These are phyloP conservation scores for Botrytis galanthina DNA, from an alignment of 2,329 filamentous ascomycete genomes.

Conservation along the genomic window DNA sequence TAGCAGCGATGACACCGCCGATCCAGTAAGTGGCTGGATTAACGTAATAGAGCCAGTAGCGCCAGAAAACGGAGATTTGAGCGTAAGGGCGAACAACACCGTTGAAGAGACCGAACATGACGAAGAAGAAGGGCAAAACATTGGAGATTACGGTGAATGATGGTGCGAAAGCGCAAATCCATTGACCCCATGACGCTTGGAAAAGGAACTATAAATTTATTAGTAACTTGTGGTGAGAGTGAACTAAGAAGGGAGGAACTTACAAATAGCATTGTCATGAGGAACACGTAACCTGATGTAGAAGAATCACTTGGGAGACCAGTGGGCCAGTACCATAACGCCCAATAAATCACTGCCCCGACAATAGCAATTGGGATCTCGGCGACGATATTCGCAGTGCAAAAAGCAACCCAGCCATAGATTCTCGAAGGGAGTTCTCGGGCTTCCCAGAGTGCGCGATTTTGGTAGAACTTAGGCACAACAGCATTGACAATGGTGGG, in stretches of 20 bases:
- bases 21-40: constrained; percentile 71
- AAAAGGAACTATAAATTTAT: constrained; percentile 9
- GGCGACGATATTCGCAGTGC: constrained; percentile 67
- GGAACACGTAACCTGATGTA: constrained; percentile 70
- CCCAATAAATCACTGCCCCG: constrained; percentile 64
- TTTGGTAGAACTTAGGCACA: constrained; percentile 74
- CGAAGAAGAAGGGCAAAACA: constrained; percentile 39
- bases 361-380: constrained; percentile 71
- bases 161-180: constrained; percentile 73
- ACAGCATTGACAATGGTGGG: constrained; percentile 71
- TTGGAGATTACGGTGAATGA: constrained; percentile 77
- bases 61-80: constrained; percentile 40
- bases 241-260: constrained; percentile 2
- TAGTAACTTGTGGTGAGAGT: background rate
- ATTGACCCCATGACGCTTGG: constrained; percentile 69
- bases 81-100: constrained; percentile 71
- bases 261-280: constrained; percentile 72
- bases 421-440: constrained; percentile 72
- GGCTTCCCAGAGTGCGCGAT: constrained; percentile 69
- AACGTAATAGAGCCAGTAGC: constrained; percentile 53
- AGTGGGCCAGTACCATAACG: constrained; percentile 74
- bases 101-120: constrained; percentile 71
- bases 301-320: constrained; percentile 65
- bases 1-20: constrained; percentile 64
- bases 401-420: constrained; percentile 76